Conservation (phyloP, 164 flowering plant species). For the Houttuynia cordata region DNA sequence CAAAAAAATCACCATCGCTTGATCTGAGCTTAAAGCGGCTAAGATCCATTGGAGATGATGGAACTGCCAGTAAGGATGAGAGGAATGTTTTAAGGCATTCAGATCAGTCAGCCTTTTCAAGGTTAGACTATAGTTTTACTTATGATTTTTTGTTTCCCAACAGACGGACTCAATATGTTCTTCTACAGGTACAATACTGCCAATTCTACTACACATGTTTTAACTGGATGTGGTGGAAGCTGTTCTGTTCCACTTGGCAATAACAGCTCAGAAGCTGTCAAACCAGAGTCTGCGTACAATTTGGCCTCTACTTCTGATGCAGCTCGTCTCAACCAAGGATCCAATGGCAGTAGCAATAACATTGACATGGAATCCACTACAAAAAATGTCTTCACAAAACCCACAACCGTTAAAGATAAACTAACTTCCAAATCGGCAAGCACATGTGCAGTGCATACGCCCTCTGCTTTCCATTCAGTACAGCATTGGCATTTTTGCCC, state of each 20-base stretch:
- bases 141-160: not conserved
- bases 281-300: slow-evolving; percentile 22
- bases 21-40: slow-evolving; percentile 42
- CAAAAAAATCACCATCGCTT: slow-evolving; percentile 35
- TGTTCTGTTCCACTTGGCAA: slow-evolving; percentile 36
- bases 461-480: slow-evolving; percentile 35
- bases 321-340: slow-evolving; percentile 30
- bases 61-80: slow-evolving; percentile 20
- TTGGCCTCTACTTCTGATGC: slow-evolving; percentile 23
- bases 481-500: slow-evolving; percentile 20
- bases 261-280: slow-evolving; percentile 40
- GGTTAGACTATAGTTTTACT: slow-evolving; percentile 17
- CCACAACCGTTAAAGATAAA: slow-evolving; percentile 28
- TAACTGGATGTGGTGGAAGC: slow-evolving; percentile 48
- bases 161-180: not conserved
- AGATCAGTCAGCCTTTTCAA: slow-evolving; percentile 68
- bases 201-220: slow-evolving; percentile 36
- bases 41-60: slow-evolving; percentile 25
- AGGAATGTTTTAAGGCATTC: slow-evolving; percentile 56
- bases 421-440: slow-evolving; percentile 25
- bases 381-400: slow-evolving; percentile 23
- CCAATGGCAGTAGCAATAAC: slow-evolving; percentile 45
- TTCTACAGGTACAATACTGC: slow-evolving; percentile 51
- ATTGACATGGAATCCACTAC: slow-evolving; percentile 42
- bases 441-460: slow-evolving; percentile 16